A percentile compares a stretch with the other conserved stretches of the same genome.
These are phyloP conservation scores for Metschnikowia reukaufii DNA, from an alignment of 805 yeast genomes.

Conservation along the genomic window DNA sequence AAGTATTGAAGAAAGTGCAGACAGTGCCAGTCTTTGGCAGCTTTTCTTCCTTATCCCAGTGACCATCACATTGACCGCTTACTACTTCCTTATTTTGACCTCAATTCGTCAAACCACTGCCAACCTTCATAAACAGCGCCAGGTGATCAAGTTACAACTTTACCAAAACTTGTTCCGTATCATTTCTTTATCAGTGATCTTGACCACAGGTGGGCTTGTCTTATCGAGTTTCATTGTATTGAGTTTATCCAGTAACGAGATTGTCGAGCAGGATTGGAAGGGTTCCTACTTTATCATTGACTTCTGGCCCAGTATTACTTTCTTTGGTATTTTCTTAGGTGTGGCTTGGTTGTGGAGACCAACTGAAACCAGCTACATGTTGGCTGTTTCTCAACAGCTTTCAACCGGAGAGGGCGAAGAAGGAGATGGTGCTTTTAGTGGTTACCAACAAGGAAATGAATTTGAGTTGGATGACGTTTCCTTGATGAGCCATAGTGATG, in stretches of 20 bases:
- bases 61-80: conserved; percentile 62
- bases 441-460: conserved; percentile 47
- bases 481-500: conserved; percentile 49
- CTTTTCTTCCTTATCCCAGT: conserved; percentile 70
- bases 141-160: conserved; percentile 84
- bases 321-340: conserved; percentile 77
- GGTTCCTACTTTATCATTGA: conserved; percentile 83
- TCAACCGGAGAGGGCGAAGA: conserved; percentile 69
- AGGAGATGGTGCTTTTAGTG: conserved; percentile 21
- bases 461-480: conserved; percentile 61
- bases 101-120: conserved; percentile 75
- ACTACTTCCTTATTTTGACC: conserved; percentile 72
- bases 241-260: conserved; percentile 71
- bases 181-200: conserved; percentile 67
- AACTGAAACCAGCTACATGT: conserved; percentile 88
- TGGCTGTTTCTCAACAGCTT: conserved; percentile 91
- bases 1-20: conserved; percentile 58
- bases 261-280: conserved; percentile 89
- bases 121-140: conserved; percentile 79
- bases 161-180: conserved; percentile 76
- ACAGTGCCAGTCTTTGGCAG: conserved; percentile 49
- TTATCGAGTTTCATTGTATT: conserved; percentile 68
- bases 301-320: conserved; percentile 93
- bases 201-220: conserved; percentile 69
- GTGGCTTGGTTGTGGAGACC: conserved; percentile 97